Evolutionary conservation across 306 rosid genomes (phyloP).

Genomic region (Arachis stenosperma): DNA sequence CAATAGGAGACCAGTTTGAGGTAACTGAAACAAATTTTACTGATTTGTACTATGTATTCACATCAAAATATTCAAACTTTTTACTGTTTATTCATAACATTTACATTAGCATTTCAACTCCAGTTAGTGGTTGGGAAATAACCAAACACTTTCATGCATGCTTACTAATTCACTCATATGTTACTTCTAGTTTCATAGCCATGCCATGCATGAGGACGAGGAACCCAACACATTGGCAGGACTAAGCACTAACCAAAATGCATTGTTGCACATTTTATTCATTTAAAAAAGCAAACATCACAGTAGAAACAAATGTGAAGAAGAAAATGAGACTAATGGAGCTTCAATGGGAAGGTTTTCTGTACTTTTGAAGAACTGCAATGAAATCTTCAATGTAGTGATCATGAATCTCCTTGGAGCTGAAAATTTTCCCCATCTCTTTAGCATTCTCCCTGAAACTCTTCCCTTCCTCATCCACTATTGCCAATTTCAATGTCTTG

Average conservation of each 20-base stretch:
- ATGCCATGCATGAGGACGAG: background rate
- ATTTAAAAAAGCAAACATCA: background rate
- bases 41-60: constrained; percentile 37
- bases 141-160: too few relatives aligned
- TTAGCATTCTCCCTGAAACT: constrained; percentile 33
- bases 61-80: constrained; percentile 28
- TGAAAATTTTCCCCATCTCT: constrained; percentile 38
- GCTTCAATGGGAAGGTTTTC: background rate
- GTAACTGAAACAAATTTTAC: constrained; percentile 44
- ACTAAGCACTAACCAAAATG: background rate
- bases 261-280: background rate
- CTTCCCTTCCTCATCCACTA: constrained; percentile 41
- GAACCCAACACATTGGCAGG: background rate
- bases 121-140: too few relatives aligned
- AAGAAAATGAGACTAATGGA: background rate
- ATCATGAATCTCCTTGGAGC: constrained; percentile 32
- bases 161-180: background rate
- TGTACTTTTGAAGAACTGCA: constrained; percentile 32
- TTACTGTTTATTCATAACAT: too few relatives aligned
- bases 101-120: too few relatives aligned
- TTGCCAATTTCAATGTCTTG: constrained; percentile 34
- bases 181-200: background rate
- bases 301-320: background rate
- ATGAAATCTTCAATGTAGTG: constrained; percentile 29
- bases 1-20: constrained; percentile 36